A percentile compares a stretch with the other conserved stretches of the same genome.
These are phyloP conservation scores for Trichoderma sp. DNA, from an alignment of 2,329 filamentous ascomycete genomes.

Conservation along the genomic window DNA sequence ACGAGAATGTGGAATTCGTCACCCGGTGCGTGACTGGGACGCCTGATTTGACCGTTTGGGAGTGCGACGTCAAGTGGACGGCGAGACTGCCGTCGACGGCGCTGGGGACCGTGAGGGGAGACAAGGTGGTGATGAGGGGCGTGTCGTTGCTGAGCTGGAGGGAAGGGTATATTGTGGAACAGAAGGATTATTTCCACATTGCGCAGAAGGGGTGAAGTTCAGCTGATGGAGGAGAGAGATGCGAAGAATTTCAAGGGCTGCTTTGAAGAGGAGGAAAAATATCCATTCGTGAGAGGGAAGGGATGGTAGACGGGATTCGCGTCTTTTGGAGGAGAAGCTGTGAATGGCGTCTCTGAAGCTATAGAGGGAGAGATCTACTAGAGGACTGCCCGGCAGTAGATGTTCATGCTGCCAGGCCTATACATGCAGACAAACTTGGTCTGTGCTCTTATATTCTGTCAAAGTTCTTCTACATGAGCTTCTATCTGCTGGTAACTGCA, in stretches of 20 bases:
- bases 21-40: constrained; percentile 12
- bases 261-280: background rate
- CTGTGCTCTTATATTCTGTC: too few species aligned
- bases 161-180: constrained; percentile 17
- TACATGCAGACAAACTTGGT: too few species aligned
- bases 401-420: background rate
- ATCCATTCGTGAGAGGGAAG: background rate
- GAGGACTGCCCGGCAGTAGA: background rate
- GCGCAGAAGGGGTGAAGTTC: background rate
- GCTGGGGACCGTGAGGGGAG: constrained; percentile 4
- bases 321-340: background rate
- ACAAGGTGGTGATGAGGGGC: constrained; percentile 9
- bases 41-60: constrained; percentile 12
- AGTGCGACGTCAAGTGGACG: constrained; percentile 9
- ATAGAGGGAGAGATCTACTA: background rate
- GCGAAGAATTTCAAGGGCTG: background rate
- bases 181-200: constrained; percentile 21
- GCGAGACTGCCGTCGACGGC: background rate
- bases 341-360: background rate
- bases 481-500: background rate
- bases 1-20: background rate
- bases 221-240: background rate
- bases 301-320: background rate
- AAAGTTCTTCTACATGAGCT: too few species aligned
- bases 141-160: constrained; percentile 20